Evolutionary conservation across 495 filamentous ascomycete genomes (phyloP).

Genomic region (Neurospora sp.): DNA sequence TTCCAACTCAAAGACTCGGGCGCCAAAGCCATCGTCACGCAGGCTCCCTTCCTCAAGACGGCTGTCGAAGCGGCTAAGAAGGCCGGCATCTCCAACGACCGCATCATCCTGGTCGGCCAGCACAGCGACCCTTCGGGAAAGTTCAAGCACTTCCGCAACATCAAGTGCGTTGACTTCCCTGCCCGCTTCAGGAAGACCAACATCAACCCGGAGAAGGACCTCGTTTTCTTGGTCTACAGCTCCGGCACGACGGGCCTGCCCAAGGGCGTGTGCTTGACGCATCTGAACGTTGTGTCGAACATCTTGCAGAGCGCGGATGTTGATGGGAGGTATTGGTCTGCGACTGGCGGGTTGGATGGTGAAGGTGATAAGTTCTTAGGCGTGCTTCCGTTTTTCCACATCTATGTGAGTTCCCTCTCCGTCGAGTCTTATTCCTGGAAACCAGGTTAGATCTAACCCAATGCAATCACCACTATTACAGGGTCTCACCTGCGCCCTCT

Average conservation of each 20-base stretch:
- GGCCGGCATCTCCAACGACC: constrained; percentile 53
- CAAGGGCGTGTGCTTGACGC: constrained; percentile 87
- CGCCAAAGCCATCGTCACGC: constrained; percentile 70
- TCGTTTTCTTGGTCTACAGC: constrained; percentile 67
- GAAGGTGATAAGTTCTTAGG: constrained; percentile 64
- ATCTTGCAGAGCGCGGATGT: constrained; percentile 37
- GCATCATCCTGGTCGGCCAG: constrained; percentile 74
- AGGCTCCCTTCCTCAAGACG: constrained; percentile 44
- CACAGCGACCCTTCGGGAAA: constrained; percentile 46
- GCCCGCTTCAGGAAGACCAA: constrained; percentile 13
- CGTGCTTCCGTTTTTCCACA: constrained; percentile 90
- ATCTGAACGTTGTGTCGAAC: constrained; percentile 75
- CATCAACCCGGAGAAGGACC: constrained; percentile 46
- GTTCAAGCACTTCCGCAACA: constrained; percentile 68
- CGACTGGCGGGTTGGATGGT: constrained; percentile 50
- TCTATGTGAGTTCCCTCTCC: constrained; percentile 49
- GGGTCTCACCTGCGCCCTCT: constrained; percentile 29
- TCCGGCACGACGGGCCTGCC: constrained; percentile 88
- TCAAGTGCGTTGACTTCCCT: constrained; percentile 49
- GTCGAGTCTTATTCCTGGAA: neutral
- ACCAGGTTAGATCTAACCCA: neutral
- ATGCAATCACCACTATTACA: neutral
- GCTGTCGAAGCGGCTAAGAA: constrained; percentile 57
- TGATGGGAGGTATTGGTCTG: constrained; percentile 51
- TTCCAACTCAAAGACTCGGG: constrained; percentile 78